Percentiles rank a stretch among this genome's conserved stretches.
Evolutionary conservation across 257 asterid species (phyloP).

Genomic region (Ophiorrhiza pumila): DNA sequence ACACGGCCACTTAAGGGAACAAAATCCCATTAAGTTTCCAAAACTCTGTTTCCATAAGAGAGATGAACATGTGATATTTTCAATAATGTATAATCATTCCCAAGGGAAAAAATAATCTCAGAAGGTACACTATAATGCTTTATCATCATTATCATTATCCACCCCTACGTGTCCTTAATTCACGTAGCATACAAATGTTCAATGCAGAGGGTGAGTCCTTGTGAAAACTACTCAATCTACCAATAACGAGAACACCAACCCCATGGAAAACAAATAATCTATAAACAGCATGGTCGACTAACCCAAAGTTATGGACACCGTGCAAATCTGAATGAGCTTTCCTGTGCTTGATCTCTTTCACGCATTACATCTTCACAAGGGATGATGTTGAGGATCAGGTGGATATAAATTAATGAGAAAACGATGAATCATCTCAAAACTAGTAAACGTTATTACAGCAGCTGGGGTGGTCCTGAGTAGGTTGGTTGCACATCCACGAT

Average conservation of each 20-base stretch:
- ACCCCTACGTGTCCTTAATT: neutral
- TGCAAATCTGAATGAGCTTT: neutral
- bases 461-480: conserved; percentile 94
- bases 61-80: neutral
- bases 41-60: neutral
- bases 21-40: too few relatives aligned
- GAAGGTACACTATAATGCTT: neutral
- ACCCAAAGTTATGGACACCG: neutral
- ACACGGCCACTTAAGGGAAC: too few relatives aligned
- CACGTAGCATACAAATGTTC: neutral
- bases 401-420: conserved; percentile 64
- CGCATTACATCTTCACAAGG: conserved; percentile 33
- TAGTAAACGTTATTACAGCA: conserved; percentile 93
- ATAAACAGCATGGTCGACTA: conserved; percentile 1
- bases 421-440: conserved; percentile 97
- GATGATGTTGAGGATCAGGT: conserved; percentile 64
- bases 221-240: conserved; percentile 6
- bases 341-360: neutral
- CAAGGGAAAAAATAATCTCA: neutral
- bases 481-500: conserved; percentile 93
- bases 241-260: conserved; percentile 5
- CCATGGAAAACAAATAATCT: neutral
- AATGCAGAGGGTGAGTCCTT: neutral
- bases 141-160: conserved; percentile 21
- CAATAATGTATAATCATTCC: neutral